Base-by-base conservation (phyloP, 2,329 filamentous ascomycete species). In the Didymella arachidicola region DNA sequence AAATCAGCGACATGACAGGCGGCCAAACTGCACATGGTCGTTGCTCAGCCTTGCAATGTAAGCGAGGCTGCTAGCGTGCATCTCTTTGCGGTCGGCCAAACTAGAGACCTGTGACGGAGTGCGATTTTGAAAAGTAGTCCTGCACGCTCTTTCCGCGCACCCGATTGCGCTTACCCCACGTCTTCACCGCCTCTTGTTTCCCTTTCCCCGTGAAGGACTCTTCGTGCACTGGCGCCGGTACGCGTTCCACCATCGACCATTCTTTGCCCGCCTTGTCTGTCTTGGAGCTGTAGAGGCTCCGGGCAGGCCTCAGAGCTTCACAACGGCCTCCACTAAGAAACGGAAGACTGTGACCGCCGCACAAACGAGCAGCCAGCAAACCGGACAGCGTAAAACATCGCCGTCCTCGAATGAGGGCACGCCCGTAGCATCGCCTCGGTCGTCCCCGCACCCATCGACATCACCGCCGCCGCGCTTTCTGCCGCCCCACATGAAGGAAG, bases 401-500 rank as follows among this genome's bases (percentile, higher is more conserved):
- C 68, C 62, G 62, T 66, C 72, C 62, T 70, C 72, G 73, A 60
- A 77, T 75, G 75, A 73, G 60, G 69, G 65, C 59, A 64, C 64
- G 45, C 65, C 56, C 34, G 60, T 69, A 65, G 67, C 61, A 29
- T 75, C 73, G 34, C 70, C 72, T 63, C 73, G 69, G 64, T 75
- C 75, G 59, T 77, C 76, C 65, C 74, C 76, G 61, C 74, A 73
- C 52, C 73, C 69, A 46, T 53, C 71, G 56, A 74, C 75, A 48
- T 67, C 72, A 59, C 76, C 69, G 19, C 77, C 78, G 53, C 77
- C 79, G 42, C 79, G 82, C 59, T 84, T 82, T 71, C 78, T 86
- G 54, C 84, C 84, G 60, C 81, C 83, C 53, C 84, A 86, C 73
- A 76, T 86, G 56, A 83, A 84, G 71, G 79, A 81, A 72, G 82